Conservation (phyloP, 345 rosid genomes). For the Rhodamnia argentea region DNA sequence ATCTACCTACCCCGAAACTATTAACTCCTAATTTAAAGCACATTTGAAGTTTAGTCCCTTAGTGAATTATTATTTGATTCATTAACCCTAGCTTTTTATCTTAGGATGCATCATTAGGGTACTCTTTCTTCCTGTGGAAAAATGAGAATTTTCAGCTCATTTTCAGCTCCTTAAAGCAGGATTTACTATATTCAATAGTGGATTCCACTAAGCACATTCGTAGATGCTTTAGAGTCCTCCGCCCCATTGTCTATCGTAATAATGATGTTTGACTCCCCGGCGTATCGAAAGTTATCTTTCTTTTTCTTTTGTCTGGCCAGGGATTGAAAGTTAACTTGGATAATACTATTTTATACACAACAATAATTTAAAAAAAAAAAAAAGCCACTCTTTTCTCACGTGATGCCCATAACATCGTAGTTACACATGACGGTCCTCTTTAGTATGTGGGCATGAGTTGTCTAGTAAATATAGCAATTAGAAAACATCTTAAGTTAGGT, state of each 20-base stretch:
- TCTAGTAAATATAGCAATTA: background rate
- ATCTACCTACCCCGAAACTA: background rate
- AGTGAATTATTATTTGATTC: background rate
- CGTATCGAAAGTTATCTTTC: background rate
- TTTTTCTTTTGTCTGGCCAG: background rate
- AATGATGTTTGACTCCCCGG: background rate
- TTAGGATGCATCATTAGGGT: background rate
- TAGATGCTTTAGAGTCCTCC: background rate
- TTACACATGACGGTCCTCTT: fast-evolving
- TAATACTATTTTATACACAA: background rate
- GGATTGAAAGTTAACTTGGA: background rate
- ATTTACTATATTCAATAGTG: background rate
- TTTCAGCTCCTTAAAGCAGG: background rate
- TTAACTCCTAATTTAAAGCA: background rate
- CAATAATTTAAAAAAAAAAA: background rate
- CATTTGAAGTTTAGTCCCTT: background rate
- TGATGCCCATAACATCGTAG: background rate
- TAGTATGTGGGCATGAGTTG: background rate
- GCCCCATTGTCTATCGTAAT: background rate
- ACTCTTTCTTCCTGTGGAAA: background rate
- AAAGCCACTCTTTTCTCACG: background rate
- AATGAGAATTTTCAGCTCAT: background rate
- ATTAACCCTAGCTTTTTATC: background rate
- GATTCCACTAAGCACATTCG: background rate
- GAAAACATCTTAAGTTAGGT: background rate